These are phyloP conservation scores for Eucalyptus cladocalyx DNA, from an alignment of 345 rosid species.

Conservation along the genomic window DNA sequence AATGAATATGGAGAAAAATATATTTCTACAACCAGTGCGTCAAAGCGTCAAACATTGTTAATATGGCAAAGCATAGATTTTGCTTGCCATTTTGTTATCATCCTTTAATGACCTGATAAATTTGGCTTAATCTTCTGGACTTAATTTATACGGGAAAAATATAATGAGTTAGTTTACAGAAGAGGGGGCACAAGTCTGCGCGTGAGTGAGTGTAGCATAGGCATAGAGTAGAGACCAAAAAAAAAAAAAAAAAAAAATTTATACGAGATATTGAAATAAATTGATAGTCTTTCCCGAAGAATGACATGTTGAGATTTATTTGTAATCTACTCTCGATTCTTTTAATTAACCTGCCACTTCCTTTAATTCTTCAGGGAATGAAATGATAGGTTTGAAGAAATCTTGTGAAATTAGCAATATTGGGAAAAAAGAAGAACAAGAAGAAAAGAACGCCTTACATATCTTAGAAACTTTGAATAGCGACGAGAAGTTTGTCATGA, in stretches of 20 bases:
- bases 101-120: neutral
- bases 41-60: neutral
- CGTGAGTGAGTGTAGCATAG: no score
- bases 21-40: neutral
- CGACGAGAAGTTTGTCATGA: neutral
- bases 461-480: neutral
- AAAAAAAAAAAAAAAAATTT: no score
- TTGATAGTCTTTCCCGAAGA: neutral
- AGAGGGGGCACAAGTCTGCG: no score
- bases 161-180: neutral
- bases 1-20: neutral
- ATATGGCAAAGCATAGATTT: neutral
- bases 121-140: neutral
- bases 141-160: neutral
- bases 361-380: neutral
- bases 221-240: no score
- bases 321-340: neutral
- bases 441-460: neutral
- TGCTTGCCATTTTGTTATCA: neutral
- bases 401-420: neutral
- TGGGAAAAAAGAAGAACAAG: neutral
- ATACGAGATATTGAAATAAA: neutral
- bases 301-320: neutral
- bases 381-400: neutral
- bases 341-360: neutral